These are phyloP conservation scores for Erythrobasidium yunnanense DNA, from an alignment of 768 basidiomycete species.

Conservation along the genomic window DNA sequence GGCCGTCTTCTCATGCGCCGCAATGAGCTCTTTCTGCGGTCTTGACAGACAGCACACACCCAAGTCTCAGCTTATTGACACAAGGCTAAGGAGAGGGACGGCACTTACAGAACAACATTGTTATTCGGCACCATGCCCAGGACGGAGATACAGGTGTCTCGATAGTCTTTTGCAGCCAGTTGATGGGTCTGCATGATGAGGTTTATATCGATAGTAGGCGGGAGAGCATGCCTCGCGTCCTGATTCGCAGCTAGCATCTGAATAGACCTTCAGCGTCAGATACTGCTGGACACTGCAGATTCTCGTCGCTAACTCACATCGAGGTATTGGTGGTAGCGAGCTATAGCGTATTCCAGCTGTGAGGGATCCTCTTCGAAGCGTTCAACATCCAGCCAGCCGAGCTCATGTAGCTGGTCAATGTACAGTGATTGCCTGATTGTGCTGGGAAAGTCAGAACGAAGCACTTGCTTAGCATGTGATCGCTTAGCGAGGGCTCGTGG, in stretches of 20 bases:
- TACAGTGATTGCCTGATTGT: neutral
- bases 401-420: neutral
- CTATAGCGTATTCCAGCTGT: neutral
- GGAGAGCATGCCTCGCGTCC: neutral
- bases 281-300: neutral
- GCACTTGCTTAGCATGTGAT: too few species aligned
- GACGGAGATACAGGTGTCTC: neutral
- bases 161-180: neutral
- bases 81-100: neutral
- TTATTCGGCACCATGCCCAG: conserved; percentile 14
- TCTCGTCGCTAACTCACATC: neutral
- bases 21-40: neutral
- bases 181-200: conserved; percentile 12
- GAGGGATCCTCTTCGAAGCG: neutral
- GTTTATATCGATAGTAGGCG: conserved; percentile 11
- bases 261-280: neutral
- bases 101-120: neutral
- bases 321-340: conserved; percentile 15
- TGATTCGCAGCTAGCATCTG: neutral
- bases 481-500: neutral
- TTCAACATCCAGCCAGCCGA: conserved; percentile 11
- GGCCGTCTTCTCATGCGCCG: neutral
- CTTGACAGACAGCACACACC: neutral
- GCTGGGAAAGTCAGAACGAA: too few species aligned
- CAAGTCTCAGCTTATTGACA: neutral